phyloP scores from a whole-genome alignment of 768 basidiomycete species.

The Suillus alpinus region DNA sequence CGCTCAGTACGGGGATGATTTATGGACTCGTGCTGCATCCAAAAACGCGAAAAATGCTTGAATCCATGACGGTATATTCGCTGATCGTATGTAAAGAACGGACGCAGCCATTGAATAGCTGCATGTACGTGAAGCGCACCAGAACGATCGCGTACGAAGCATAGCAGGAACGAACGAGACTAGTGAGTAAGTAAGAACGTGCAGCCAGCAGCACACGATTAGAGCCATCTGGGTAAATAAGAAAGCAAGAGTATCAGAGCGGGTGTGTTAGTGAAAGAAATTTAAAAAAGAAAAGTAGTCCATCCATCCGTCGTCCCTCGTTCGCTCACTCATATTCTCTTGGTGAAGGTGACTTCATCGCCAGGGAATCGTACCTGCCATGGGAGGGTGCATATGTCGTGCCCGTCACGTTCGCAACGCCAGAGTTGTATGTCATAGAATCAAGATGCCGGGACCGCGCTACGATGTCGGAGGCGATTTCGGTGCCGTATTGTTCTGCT shows the following conservation, averaged over 20 bases:
- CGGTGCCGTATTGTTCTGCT: slow-evolving; percentile 68
- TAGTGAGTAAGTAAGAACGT: background rate
- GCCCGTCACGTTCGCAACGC: background rate
- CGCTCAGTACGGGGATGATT: too few relatives aligned
- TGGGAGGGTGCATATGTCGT: slow-evolving; percentile 55
- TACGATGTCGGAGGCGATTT: slow-evolving; percentile 58
- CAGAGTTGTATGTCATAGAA: slow-evolving; percentile 18
- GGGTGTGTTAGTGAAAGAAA: background rate
- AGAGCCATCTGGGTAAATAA: slow-evolving; percentile 7
- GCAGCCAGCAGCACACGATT: background rate
- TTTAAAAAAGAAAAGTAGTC: background rate
- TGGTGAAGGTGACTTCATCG: background rate
- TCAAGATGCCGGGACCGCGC: slow-evolving; percentile 50
- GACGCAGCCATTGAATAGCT: background rate
- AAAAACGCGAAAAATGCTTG: background rate
- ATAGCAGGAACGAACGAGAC: background rate
- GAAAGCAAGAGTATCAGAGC: background rate
- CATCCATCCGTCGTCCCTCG: background rate
- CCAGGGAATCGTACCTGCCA: background rate
- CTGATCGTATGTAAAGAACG: background rate
- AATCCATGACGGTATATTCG: background rate
- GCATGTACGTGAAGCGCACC: background rate
- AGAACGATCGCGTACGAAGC: background rate
- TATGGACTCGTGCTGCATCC: background rate
- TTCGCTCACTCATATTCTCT: background rate